Percentiles rank a stretch among this genome's conserved stretches.
phyloP scores from a whole-genome alignment of 352 stramenopile species.

The Elongisporangium anandrum region DNA sequence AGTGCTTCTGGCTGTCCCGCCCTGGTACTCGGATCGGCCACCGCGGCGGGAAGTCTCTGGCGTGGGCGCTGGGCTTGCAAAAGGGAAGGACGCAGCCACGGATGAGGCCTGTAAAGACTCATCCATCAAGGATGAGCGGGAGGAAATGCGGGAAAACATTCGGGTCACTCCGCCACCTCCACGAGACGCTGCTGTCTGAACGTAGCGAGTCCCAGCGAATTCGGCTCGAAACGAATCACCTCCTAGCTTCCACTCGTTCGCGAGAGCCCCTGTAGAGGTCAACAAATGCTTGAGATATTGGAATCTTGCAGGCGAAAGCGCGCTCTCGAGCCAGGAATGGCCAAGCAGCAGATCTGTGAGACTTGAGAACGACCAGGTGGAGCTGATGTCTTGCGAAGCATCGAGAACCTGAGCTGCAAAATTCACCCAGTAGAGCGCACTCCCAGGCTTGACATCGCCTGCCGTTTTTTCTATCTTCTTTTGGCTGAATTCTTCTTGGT shows the following conservation, averaged over 20 bases:
- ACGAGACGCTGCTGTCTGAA: conserved; percentile 1
- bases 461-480: not conserved
- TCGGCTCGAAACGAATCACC: conserved; percentile 52
- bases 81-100: conserved; percentile 13
- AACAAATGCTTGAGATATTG: conserved; percentile 23
- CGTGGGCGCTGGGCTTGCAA: conserved; percentile 14
- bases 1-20: not conserved
- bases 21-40: not conserved
- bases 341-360: conserved; percentile 26
- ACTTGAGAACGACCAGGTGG: conserved; percentile 30
- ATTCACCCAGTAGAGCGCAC: not conserved
- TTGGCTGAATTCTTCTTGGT: not conserved
- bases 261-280: conserved; percentile 27
- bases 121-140: conserved; percentile 4
- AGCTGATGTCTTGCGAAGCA: conserved; percentile 37
- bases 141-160: conserved; percentile 7
- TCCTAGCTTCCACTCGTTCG: conserved; percentile 39
- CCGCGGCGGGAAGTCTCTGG: not conserved
- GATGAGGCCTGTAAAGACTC: not conserved
- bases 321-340: conserved; percentile 37
- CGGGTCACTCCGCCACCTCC: not conserved
- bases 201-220: conserved; percentile 31
- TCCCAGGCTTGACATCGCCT: not conserved
- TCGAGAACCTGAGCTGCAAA: conserved; percentile 15
- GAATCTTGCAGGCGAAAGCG: conserved; percentile 20